These are phyloP conservation scores for Fraxinus pennsylvanica DNA, from an alignment of 257 asterid species.

Conservation along the genomic window DNA sequence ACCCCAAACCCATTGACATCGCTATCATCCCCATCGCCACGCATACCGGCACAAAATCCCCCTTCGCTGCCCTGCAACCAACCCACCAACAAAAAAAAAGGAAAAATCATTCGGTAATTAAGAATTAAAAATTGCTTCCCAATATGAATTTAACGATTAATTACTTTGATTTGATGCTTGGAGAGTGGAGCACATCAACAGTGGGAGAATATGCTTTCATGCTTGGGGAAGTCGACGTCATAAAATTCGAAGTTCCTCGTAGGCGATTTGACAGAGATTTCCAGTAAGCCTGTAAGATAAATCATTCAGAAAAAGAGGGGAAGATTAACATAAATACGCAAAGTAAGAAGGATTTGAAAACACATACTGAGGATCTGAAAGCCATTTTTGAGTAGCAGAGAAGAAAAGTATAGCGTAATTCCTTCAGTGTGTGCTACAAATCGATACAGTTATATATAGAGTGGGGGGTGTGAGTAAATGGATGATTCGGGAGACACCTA, in stretches of 20 bases:
- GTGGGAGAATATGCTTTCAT: conserved; percentile 30
- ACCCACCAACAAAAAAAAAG: not conserved
- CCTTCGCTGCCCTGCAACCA: conserved; percentile 39
- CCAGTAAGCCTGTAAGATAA: conserved; percentile 25
- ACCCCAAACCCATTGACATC: conserved; percentile 40
- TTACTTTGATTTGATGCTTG: conserved; percentile 33
- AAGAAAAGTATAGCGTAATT: not conserved
- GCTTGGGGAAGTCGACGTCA: conserved; percentile 33
- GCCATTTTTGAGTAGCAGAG: conserved; percentile 30
- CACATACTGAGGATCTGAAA: conserved; percentile 21
- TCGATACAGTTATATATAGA: too few species aligned
- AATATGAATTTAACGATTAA: too few species aligned
- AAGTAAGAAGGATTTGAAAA: not conserved
- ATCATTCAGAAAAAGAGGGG: not conserved
- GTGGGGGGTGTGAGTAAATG: not conserved
- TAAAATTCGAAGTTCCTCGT: conserved; percentile 29
- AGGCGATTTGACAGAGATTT: conserved; percentile 25
- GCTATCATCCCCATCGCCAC: conserved; percentile 60
- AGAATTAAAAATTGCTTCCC: not conserved
- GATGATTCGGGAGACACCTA: conserved; percentile 27
- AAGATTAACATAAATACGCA: not conserved
- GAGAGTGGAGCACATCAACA: conserved; percentile 8
- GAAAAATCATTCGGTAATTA: not conserved
- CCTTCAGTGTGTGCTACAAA: not conserved
- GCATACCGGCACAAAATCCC: conserved; percentile 48